Percentiles rank a stretch among this genome's conserved stretches.
These are phyloP conservation scores for Leishmania turanica DNA, from an alignment of 208 protist species.

Conservation along the genomic window DNA sequence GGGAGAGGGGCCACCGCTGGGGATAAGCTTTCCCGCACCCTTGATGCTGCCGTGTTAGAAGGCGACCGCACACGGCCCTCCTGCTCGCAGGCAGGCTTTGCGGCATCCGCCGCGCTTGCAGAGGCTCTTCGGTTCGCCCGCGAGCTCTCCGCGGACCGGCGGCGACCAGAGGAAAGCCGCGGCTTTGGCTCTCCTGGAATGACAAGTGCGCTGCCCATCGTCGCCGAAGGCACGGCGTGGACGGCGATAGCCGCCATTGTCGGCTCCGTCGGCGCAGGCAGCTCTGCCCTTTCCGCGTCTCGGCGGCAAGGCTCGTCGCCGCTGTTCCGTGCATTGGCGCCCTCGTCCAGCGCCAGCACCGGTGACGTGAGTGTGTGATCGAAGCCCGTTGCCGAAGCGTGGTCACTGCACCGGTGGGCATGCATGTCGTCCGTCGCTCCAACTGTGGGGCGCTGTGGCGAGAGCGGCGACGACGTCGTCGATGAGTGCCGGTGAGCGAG, in stretches of 20 bases:
- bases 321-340: neutral
- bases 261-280: no score
- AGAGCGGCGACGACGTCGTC: constrained; percentile 9
- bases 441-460: constrained; percentile 17
- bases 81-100: constrained; percentile 13
- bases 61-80: neutral
- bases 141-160: constrained; percentile 12
- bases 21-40: neutral
- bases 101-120: neutral
- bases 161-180: neutral
- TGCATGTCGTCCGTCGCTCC: neutral
- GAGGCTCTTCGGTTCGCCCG: neutral
- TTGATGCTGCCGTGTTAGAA: neutral
- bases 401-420: neutral
- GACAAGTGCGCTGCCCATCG: neutral
- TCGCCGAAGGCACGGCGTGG: neutral
- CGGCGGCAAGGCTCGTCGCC: neutral
- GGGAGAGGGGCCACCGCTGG: neutral
- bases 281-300: neutral
- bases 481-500: neutral
- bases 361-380: neutral
- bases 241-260: no score
- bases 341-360: neutral
- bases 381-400: neutral
- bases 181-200: neutral